phyloP scores from a whole-genome alignment of 129 eudicot species.

The Daucus carota region DNA sequence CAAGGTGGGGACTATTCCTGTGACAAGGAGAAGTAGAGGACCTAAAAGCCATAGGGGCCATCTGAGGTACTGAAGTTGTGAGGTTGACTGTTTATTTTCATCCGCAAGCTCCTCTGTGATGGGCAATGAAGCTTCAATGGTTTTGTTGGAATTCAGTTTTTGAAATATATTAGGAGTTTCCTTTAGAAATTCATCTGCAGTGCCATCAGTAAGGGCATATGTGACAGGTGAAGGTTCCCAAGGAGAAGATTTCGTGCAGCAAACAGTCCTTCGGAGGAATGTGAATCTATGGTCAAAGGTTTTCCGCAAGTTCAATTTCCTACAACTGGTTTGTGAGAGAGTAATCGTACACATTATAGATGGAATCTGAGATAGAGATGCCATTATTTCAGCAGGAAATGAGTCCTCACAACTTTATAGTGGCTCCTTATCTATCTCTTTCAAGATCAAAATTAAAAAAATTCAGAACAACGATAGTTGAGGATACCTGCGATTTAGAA shows the following conservation, averaged over 20 bases:
- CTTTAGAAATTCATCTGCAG: conserved; percentile 29
- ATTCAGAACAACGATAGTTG: neutral
- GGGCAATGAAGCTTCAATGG: conserved; percentile 21
- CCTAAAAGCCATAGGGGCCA: conserved; percentile 92
- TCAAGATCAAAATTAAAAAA: conserved; percentile 6
- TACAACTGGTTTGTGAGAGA: conserved; percentile 24
- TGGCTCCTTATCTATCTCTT: conserved; percentile 4
- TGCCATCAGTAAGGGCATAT: conserved; percentile 40
- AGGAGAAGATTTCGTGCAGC: conserved; percentile 46
- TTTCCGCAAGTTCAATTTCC: conserved; percentile 24
- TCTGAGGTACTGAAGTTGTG: conserved; percentile 35
- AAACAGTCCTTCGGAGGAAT: conserved; percentile 22
- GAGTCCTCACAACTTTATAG: neutral
- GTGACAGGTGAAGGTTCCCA: conserved; percentile 82
- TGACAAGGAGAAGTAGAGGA: conserved; percentile 60
- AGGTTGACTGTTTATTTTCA: conserved; percentile 7
- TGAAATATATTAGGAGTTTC: conserved; percentile 46
- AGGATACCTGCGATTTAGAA: neutral
- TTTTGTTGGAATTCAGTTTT: conserved; percentile 31
- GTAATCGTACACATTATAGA: conserved; percentile 28
- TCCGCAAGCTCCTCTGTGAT: conserved; percentile 23
- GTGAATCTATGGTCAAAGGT: conserved; percentile 26
- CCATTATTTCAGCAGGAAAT: conserved; percentile 29
- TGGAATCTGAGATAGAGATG: conserved; percentile 30
- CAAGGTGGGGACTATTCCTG: conserved; percentile 87